Evolutionary conservation across 768 basidiomycete genomes (phyloP).

Genomic region (Tylopilus balloui): DNA sequence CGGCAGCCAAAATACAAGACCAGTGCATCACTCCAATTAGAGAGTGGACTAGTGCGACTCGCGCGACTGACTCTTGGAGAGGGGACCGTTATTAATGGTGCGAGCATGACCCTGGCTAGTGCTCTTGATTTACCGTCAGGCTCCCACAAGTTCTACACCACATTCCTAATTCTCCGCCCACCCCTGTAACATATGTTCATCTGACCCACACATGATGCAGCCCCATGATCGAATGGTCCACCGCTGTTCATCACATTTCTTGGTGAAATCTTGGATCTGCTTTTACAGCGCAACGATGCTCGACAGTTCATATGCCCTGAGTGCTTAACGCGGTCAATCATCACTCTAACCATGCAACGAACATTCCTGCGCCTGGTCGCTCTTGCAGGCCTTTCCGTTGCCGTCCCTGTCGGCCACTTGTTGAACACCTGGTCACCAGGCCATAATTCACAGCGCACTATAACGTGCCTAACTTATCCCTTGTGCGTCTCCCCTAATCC

Average conservation of each 20-base stretch:
- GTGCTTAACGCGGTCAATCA: not conserved
- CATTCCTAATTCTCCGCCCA: not conserved
- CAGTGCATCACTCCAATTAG: too few species aligned
- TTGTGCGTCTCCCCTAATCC: not conserved
- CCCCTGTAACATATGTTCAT: not conserved
- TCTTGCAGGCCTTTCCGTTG: not conserved
- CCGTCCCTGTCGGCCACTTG: not conserved
- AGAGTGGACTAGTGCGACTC: too few species aligned
- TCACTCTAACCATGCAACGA: not conserved
- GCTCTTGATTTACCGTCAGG: too few species aligned
- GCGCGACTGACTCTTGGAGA: too few species aligned
- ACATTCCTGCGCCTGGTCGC: not conserved
- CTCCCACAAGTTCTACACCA: not conserved
- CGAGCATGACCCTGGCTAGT: not conserved
- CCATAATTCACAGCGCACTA: constrained; percentile 3
- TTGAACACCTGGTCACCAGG: constrained; percentile 7
- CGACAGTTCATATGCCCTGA: not conserved
- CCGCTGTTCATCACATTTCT: not conserved
- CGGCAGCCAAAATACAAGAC: not conserved
- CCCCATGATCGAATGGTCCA: not conserved
- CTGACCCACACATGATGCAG: not conserved
- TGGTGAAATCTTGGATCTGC: not conserved
- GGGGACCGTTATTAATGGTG: too few species aligned
- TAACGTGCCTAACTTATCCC: constrained; percentile 4
- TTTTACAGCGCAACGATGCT: too few species aligned